Evolutionary conservation across 1,284 basidiomycete genomes (phyloP), one percentile per base, ranked within the genome.

Genomic region (Coriolopsis trogii): DNA sequence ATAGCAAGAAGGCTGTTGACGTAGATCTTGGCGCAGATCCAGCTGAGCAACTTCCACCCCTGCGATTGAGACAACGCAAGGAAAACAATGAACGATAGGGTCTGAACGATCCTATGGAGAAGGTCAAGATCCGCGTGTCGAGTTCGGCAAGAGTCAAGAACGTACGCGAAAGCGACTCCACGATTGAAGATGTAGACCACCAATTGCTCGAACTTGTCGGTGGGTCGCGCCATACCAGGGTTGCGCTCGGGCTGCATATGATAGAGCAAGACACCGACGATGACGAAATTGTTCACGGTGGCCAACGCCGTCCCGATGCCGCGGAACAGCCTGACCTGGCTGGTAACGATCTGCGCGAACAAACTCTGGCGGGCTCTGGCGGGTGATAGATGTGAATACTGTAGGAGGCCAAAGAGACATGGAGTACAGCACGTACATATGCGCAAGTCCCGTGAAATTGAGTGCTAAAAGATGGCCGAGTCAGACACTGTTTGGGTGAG

Each of bases 11-110:
- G 15, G 44, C 62, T 63, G 46, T 65, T 67, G 45, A 56, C 49
- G 55, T 67, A 67, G 26, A 59, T 57, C 54, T 73, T 75, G 55
- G 61, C 54, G 6, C 64, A 49, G 12, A 72, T 42, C 67, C 74
- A 73, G 49, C 73, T 68, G 16, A 74, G 51, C 13, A 70, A 61
- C 33, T 75, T 56, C 74, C 73, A 74, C 34, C 59, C 61, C 40
- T 59, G 69, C 31, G 56, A 62, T 9, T 59, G 57, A 0, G 73
- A 71, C n/a, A 62, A 54, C 6, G 60, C 56, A 21, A 71, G 26
- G 48, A 74, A 70, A 28, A 26, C 40, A 21, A 46, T 26, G 29
- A 29, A 10, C 26, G 63, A 63, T 2, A 55, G 53, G 1, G 58
- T 12, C 49, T 73, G 73, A 3, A 59, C 20, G 41, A 66, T 3